These are phyloP conservation scores for Botrytis porri DNA, from an alignment of 2,329 filamentous ascomycete species.

Conservation along the genomic window DNA sequence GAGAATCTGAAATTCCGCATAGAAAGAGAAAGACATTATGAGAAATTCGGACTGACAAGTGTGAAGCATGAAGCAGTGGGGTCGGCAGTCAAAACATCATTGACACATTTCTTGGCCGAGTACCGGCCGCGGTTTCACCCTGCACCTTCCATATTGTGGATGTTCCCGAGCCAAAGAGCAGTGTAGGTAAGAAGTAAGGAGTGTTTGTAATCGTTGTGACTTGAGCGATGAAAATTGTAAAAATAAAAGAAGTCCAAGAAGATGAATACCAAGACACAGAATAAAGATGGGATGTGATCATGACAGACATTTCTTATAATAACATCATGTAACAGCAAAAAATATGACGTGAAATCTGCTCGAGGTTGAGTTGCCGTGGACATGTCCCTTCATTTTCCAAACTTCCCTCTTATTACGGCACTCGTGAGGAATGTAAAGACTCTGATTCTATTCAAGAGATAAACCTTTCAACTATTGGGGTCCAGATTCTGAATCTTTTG, in stretches of 20 bases:
- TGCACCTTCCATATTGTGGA: not conserved
- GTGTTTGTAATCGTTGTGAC: not conserved
- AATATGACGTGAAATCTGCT: not conserved
- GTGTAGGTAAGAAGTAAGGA: not conserved
- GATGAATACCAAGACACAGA: not conserved
- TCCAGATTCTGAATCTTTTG: not conserved
- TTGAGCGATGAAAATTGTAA: not conserved
- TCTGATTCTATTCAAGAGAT: not conserved
- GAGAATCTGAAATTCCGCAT: not conserved
- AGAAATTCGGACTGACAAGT: not conserved
- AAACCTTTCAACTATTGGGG: not conserved
- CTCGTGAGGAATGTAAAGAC: not conserved
- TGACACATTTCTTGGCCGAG: conserved; percentile 15
- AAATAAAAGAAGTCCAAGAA: not conserved
- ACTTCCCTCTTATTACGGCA: not conserved
- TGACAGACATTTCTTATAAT: not conserved
- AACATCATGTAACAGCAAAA: not conserved
- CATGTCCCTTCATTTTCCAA: not conserved
- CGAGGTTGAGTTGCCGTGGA: not conserved
- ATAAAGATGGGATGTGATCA: not conserved
- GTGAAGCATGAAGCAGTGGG: not conserved
- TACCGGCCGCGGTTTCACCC: not conserved
- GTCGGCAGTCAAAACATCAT: conserved; percentile 1
- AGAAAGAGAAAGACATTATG: not conserved
- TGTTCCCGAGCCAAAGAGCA: not conserved